Percentiles rank a stretch among this genome's conserved stretches.
Evolutionary conservation across 768 basidiomycete species (phyloP).

Genomic region (Termitomyces sp.): DNA sequence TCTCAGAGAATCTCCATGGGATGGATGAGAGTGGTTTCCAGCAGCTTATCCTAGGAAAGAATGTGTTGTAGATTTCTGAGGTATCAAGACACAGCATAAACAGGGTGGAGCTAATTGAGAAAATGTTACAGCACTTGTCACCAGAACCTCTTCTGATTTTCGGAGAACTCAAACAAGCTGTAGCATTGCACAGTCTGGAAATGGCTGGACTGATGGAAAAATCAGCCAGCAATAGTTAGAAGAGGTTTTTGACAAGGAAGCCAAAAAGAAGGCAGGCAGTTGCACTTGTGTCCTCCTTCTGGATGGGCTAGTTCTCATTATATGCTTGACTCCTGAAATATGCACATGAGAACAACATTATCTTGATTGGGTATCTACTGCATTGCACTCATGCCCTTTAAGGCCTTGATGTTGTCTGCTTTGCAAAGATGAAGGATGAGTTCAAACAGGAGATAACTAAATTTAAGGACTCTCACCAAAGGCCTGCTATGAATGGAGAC

Average conservation of each 20-base stretch:
- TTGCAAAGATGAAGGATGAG: constrained; percentile 32
- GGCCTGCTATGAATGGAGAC: constrained; percentile 19
- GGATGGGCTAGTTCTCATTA: constrained; percentile 40
- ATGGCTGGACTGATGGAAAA: constrained; percentile 24
- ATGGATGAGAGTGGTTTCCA: constrained; percentile 36
- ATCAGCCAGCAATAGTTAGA: constrained; percentile 22
- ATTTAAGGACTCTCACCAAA: constrained; percentile 19
- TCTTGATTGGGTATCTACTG: constrained; percentile 33
- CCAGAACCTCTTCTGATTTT: constrained; percentile 5
- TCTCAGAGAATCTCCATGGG: constrained; percentile 24
- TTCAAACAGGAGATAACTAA: constrained; percentile 13
- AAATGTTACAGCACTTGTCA: constrained; percentile 30
- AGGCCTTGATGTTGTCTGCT: constrained; percentile 42
- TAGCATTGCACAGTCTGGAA: constrained; percentile 21
- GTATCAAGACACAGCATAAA: constrained; percentile 5
- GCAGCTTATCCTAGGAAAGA: constrained; percentile 2
- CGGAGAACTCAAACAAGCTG: not conserved
- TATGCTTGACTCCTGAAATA: constrained; percentile 28
- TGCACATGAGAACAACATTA: constrained; percentile 30
- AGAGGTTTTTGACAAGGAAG: constrained; percentile 29
- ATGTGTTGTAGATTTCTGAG: not conserved
- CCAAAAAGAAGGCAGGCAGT: constrained; percentile 29
- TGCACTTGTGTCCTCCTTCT: constrained; percentile 27
- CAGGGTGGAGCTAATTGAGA: constrained; percentile 25
- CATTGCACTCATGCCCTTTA: constrained; percentile 39